These are phyloP conservation scores for Magnaporthiopsis rhizophila DNA, from an alignment of 2,329 filamentous ascomycete genomes.

Conservation along the genomic window DNA sequence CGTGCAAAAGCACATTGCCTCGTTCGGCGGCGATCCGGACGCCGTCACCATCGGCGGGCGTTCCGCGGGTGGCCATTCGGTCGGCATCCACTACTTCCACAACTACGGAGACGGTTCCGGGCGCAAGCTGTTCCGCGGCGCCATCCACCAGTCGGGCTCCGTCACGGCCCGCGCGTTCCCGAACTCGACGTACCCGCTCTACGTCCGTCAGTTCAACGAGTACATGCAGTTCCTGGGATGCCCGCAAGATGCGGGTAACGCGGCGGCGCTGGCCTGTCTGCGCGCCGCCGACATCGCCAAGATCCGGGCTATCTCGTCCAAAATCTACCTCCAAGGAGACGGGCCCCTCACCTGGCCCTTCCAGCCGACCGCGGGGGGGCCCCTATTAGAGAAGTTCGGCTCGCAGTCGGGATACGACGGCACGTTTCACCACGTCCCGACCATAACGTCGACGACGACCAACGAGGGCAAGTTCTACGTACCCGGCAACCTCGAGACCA, in stretches of 20 bases:
- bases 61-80: neutral
- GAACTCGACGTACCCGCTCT: conserved; percentile 1
- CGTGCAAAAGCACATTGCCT: conserved; percentile 5
- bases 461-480: conserved; percentile 38
- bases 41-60: conserved; percentile 2
- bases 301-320: neutral
- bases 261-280: conserved; percentile 3
- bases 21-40: conserved; percentile 3
- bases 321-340: conserved; percentile 26
- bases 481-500: conserved; percentile 24
- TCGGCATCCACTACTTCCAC: conserved; percentile 5
- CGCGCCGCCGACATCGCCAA: neutral
- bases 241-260: neutral
- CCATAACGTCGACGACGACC: conserved; percentile 34
- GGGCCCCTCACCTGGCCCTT: conserved; percentile 37
- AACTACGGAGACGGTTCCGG: conserved; percentile 2
- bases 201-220: conserved; percentile 3
- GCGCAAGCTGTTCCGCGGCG: conserved; percentile 1
- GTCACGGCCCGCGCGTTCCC: conserved; percentile 5
- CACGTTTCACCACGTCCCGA: conserved; percentile 24
- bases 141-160: conserved; percentile 5
- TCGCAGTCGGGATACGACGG: conserved; percentile 19
- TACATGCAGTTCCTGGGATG: conserved; percentile 2
- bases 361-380: conserved; percentile 42
- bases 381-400: conserved; percentile 20